Conservation (phyloP, 2,329 filamentous ascomycete species). For the Cephalotrichum gorgonifer region DNA sequence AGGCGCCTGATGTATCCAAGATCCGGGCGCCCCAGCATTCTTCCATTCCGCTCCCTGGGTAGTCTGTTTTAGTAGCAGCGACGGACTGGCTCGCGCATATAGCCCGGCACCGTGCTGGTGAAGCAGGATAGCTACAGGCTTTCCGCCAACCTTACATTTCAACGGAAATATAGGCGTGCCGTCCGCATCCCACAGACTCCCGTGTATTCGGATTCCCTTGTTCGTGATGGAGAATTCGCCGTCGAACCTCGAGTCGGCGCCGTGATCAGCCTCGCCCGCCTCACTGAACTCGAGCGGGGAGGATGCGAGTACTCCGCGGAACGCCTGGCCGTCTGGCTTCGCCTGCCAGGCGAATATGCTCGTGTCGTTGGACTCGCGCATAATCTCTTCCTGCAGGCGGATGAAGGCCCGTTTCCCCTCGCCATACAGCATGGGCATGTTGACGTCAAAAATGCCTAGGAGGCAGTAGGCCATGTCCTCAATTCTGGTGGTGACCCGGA, state of each 20-base stretch:
- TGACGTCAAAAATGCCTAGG: slow-evolving; percentile 19
- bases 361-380: slow-evolving; percentile 15
- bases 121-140: not conserved
- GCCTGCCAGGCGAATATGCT: slow-evolving; percentile 17
- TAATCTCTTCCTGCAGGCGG: slow-evolving; percentile 18
- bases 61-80: not conserved
- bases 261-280: not conserved
- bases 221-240: not conserved
- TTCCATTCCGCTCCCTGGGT: not conserved
- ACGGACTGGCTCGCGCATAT: not conserved
- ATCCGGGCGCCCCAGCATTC: not conserved
- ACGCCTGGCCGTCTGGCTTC: not conserved
- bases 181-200: not conserved
- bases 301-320: not conserved
- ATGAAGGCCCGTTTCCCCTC: slow-evolving; percentile 18
- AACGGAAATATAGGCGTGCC: not conserved
- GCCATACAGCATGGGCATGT: slow-evolving; percentile 21
- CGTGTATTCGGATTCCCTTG: not conserved
- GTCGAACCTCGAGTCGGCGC: not conserved
- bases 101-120: not conserved
- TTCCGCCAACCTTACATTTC: not conserved
- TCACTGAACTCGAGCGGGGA: not conserved
- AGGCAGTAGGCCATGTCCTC: slow-evolving; percentile 22
- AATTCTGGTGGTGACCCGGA: slow-evolving; percentile 12
- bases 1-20: not conserved